Evolutionary conservation across 75 land plant species (phyloP).

Genomic region (Pinus taeda): DNA sequence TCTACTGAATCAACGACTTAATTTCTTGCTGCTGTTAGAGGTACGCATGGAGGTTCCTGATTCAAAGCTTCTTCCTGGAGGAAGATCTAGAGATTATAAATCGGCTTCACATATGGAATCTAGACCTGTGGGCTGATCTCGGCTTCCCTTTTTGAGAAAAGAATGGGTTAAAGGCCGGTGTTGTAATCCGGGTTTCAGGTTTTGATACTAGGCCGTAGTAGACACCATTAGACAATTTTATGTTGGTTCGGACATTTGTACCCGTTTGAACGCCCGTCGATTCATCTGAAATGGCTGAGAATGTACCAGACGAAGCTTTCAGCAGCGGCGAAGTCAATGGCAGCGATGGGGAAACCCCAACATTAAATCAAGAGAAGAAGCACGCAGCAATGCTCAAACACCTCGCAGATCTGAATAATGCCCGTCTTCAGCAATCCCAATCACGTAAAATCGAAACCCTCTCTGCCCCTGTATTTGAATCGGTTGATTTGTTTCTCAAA

Average conservation of each 20-base stretch:
- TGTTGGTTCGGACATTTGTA: not conserved
- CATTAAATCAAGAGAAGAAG: constrained; percentile 26
- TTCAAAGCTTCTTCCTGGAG: too few relatives aligned
- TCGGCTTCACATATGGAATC: too few relatives aligned
- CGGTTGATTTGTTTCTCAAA: constrained; percentile 50
- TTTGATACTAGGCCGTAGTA: too few relatives aligned
- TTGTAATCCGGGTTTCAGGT: too few relatives aligned
- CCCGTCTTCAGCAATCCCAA: constrained; percentile 19
- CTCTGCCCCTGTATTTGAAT: constrained; percentile 29
- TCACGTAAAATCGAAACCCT: constrained; percentile 24
- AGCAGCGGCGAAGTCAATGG: not conserved
- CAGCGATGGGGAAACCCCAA: constrained; percentile 6
- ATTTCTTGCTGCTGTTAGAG: too few relatives aligned
- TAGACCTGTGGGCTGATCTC: too few relatives aligned
- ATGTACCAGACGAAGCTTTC: not conserved
- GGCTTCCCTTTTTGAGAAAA: too few relatives aligned
- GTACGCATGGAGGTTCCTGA: too few relatives aligned
- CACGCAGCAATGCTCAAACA: constrained; percentile 45
- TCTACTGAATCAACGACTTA: too few relatives aligned
- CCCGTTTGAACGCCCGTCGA: not conserved
- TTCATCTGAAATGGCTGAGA: not conserved
- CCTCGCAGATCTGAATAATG: constrained; percentile 26
- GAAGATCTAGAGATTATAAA: too few relatives aligned
- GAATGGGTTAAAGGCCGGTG: too few relatives aligned
- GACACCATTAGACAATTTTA: too few relatives aligned